Evolutionary conservation across 2,329 filamentous ascomycete species (phyloP).

Genomic region (Bipolaris cookei): DNA sequence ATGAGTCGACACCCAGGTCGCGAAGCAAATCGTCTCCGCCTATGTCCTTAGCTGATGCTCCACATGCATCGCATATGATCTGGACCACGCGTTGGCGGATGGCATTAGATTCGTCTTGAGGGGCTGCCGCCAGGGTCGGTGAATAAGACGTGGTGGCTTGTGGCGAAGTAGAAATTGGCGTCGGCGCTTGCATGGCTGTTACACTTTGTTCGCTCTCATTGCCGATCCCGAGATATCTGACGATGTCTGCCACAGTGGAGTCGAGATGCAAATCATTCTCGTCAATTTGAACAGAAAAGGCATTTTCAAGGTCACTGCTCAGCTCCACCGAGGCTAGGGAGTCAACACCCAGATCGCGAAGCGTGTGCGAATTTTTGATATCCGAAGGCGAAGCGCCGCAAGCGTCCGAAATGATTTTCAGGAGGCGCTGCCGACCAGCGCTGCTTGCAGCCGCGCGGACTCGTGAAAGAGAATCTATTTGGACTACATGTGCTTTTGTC

Average conservation of each 20-base stretch:
- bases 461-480: not conserved
- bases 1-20: conserved; percentile 1
- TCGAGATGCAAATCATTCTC: conserved; percentile 1
- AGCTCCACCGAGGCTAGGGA: conserved; percentile 13
- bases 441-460: not conserved
- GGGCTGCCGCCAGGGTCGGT: not conserved
- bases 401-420: conserved; percentile 1
- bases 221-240: not conserved
- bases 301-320: conserved; percentile 4
- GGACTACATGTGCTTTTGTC: not conserved
- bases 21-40: not conserved
- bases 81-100: not conserved
- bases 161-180: not conserved
- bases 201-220: not conserved
- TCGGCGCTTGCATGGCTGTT: not conserved
- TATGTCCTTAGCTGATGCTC: not conserved
- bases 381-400: not conserved
- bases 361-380: conserved; percentile 3
- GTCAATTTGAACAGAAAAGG: conserved; percentile 1
- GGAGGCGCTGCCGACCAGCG: not conserved
- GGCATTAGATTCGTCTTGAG: not conserved
- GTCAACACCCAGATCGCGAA: conserved; percentile 22
- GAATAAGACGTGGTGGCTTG: not conserved
- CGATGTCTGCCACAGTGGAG: not conserved
- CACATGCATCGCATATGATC: conserved; percentile 1